Base-by-base conservation (phyloP, 176 grass and related monocot species). In the Triticum turgidum region DNA sequence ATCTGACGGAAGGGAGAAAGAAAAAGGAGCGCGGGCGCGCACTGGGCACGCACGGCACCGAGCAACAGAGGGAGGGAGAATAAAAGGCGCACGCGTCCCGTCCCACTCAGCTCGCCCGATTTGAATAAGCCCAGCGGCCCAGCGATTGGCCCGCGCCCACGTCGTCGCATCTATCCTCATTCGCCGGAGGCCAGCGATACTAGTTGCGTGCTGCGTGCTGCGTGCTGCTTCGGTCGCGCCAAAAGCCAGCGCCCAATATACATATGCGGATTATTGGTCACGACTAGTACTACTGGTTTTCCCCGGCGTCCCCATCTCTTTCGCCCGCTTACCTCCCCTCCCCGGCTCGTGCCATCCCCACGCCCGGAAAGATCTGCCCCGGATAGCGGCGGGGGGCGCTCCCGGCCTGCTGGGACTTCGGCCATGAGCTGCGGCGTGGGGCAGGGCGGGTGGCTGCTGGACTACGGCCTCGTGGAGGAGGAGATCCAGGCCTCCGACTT, bases 381-480 rank as follows among this genome's bases (percentile, higher is more conserved):
- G 20, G 68, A 52, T 52, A 17, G 49, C 47, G 47, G 47, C 47
- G 13, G 47, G 47, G 47, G 1, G 47, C 13, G 47, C 47, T 51
- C 47, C 49, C 14, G 49, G 49, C 2, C 49, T 6, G 14, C 51
- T 18, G 51, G 79, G 79, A 17, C 25, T 58, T 74, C 18, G 1
- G 47, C 45, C 11, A 91, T 91, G 90, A 88, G 82, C 86, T 85
- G 86, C 64, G 74, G 65, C 12, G 89, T 44, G 13, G 80, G 39
- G 22, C 86, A 83, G 44, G 83, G 32, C 85, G 94, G 89, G 15
- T 96, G 94, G 94, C 87, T 96, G 80, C 83, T 96, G 62, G 87
- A 96, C 76, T 96, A 93, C 80, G 94, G 89, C 21, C 84, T 89
- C 25, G 61, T 87, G 11, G 91, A 91, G 65, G 91, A 96, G 76